phyloP scores from a whole-genome alignment of 2,329 filamentous ascomycete genomes.

The Scedosporium aurantiacum region DNA sequence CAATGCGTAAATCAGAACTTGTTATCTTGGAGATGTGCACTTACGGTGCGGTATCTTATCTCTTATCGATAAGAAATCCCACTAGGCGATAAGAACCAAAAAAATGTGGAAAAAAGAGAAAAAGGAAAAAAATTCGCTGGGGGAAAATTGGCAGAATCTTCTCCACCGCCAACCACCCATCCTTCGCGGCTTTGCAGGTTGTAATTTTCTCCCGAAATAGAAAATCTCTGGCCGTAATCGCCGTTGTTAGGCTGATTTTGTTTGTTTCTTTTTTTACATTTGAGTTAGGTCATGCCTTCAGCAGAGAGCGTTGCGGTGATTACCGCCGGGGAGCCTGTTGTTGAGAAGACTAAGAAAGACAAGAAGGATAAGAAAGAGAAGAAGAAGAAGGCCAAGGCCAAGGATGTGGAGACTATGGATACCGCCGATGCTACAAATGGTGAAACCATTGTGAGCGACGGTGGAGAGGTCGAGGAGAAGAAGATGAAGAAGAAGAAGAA shows the following conservation, averaged over 20 bases:
- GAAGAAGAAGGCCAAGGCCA: conserved; percentile 27
- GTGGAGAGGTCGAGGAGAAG: conserved; percentile 14
- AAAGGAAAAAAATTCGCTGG: background rate
- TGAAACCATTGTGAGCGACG: conserved; percentile 8
- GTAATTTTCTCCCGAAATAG: no score
- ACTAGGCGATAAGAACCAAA: background rate
- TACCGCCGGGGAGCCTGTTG: conserved; percentile 7
- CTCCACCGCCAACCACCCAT: background rate
- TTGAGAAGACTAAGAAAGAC: conserved; percentile 3
- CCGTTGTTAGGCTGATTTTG: background rate
- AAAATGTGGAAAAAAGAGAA: background rate
- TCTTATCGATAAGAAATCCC: background rate
- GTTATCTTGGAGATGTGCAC: no score
- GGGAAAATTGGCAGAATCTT: background rate
- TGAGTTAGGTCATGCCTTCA: background rate
- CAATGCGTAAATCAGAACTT: no score
- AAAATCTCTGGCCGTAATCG: no score
- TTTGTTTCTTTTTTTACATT: background rate
- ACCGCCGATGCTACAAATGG: conserved; percentile 13
- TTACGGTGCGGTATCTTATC: background rate
- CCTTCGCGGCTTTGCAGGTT: no score
- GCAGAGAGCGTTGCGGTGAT: background rate
- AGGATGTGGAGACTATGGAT: conserved; percentile 25
- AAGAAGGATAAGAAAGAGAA: conserved; percentile 8
- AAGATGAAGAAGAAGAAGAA: conserved; percentile 22